phyloP scores from a whole-genome alignment of 2,329 filamentous ascomycete species.

The Didymella segeticola region DNA sequence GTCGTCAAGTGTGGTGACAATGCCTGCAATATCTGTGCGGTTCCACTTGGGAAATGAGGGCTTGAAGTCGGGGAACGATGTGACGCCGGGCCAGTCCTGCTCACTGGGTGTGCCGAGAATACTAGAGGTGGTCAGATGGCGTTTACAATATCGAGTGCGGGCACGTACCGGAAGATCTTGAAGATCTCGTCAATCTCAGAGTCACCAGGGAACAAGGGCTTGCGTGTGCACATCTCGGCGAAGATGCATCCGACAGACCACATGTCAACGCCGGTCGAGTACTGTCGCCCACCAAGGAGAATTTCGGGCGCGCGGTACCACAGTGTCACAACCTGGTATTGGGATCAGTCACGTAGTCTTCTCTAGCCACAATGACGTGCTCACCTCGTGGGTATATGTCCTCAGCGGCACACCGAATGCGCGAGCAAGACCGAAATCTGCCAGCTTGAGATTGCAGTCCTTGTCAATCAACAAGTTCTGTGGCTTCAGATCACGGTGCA shows the following conservation, averaged over 20 bases:
- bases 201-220: constrained; percentile 90
- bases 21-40: constrained; percentile 68
- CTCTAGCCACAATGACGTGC: background rate
- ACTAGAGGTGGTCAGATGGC: constrained; percentile 25
- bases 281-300: constrained; percentile 86
- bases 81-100: constrained; percentile 85
- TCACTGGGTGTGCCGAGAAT: constrained; percentile 84
- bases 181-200: constrained; percentile 95
- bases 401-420: constrained; percentile 90
- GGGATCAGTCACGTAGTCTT: constrained; percentile 19
- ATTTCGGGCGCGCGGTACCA: constrained; percentile 95
- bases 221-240: constrained; percentile 94
- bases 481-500: constrained; percentile 89
- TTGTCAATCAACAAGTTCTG: constrained; percentile 88
- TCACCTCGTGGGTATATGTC: constrained; percentile 88
- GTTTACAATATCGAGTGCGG: background rate
- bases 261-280: constrained; percentile 94
- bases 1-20: constrained; percentile 77
- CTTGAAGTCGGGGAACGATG: constrained; percentile 95
- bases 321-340: constrained; percentile 76
- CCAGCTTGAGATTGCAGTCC: constrained; percentile 87
- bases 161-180: constrained; percentile 82
- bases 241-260: constrained; percentile 96
- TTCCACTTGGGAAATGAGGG: constrained; percentile 90
- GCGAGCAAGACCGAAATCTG: constrained; percentile 86